phyloP scores from a whole-genome alignment of 2,329 filamentous ascomycete genomes.

The Thermoascus crustaceus region DNA sequence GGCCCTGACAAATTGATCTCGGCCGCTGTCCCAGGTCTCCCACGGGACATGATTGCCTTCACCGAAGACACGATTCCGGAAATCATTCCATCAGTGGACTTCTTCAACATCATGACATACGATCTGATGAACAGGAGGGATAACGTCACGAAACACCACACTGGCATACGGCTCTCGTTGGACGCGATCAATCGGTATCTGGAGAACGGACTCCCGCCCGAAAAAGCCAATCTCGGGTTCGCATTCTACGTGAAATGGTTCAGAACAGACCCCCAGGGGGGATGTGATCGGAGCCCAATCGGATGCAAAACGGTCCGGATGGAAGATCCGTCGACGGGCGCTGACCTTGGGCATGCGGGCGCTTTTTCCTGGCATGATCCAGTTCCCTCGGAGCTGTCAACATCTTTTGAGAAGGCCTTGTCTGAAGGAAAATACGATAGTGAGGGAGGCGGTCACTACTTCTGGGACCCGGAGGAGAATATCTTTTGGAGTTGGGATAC shows the following conservation, averaged over 20 bases:
- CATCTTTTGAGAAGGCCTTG: slow-evolving; percentile 38
- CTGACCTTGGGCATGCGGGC: slow-evolving; percentile 50
- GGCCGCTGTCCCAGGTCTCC: slow-evolving; percentile 54
- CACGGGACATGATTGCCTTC: slow-evolving; percentile 57
- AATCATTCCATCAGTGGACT: slow-evolving; percentile 50
- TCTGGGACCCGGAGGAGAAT: slow-evolving; percentile 38
- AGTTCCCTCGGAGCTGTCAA: slow-evolving; percentile 23
- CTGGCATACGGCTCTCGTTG: slow-evolving; percentile 45
- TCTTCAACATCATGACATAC: slow-evolving; percentile 54
- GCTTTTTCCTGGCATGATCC: slow-evolving; percentile 36
- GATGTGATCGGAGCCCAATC: slow-evolving; percentile 35
- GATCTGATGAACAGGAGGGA: slow-evolving; percentile 7
- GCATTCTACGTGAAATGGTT: slow-evolving; percentile 63
- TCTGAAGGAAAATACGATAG: slow-evolving; percentile 30
- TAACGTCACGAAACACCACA: slow-evolving; percentile 51
- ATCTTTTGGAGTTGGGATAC: slow-evolving; percentile 53
- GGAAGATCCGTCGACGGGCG: slow-evolving; percentile 51
- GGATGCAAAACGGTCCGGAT: slow-evolving; percentile 49
- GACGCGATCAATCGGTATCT: slow-evolving; percentile 42
- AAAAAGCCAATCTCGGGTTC: slow-evolving; percentile 55
- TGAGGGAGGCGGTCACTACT: slow-evolving; percentile 39
- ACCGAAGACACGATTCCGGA: slow-evolving; percentile 43
- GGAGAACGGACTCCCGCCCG: slow-evolving; percentile 41
- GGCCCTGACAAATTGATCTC: slow-evolving; percentile 50
- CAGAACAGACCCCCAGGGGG: slow-evolving; percentile 39